Percentiles rank a stretch among this genome's conserved stretches.
These are phyloP conservation scores for Alternaria metachromatica DNA, from an alignment of 2,329 filamentous ascomycete genomes.

Conservation along the genomic window DNA sequence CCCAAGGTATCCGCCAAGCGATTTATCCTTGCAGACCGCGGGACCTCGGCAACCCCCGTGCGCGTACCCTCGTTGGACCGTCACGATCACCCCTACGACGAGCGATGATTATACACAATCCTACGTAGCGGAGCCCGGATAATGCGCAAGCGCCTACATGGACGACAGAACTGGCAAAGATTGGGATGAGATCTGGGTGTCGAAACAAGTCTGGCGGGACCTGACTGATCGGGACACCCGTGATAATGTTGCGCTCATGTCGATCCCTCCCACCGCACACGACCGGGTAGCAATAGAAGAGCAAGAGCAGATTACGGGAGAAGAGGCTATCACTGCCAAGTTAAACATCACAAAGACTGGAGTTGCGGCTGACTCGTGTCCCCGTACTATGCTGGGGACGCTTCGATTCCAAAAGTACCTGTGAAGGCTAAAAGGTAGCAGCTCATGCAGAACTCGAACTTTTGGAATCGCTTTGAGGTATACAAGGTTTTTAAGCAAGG, in stretches of 20 bases:
- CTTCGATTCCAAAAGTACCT: rapidly evolving
- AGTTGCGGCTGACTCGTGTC: neutral
- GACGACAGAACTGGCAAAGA: neutral
- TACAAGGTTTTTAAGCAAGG: neutral
- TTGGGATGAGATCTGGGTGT: neutral
- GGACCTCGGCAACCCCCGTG: too few species aligned
- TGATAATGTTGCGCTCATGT: neutral
- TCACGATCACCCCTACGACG: too few species aligned
- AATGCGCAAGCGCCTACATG: neutral
- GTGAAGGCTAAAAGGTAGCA: neutral
- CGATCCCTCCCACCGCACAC: neutral
- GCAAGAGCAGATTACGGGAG: neutral
- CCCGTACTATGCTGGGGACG: neutral
- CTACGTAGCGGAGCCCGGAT: neutral
- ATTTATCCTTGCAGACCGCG: too few species aligned
- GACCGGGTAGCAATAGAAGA: neutral
- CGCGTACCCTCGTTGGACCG: too few species aligned
- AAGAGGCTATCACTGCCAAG: neutral
- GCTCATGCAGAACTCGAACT: neutral
- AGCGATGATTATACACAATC: too few species aligned
- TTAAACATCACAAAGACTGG: neutral
- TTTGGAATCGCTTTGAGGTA: neutral
- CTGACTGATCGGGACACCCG: neutral
- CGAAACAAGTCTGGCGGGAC: neutral
- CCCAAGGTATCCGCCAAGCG: too few species aligned